A percentile compares a stretch with the other conserved stretches of the same genome.
These are phyloP conservation scores for Cutaneotrichosporon dermatis DNA, from an alignment of 1,284 basidiomycete genomes.

Conservation along the genomic window DNA sequence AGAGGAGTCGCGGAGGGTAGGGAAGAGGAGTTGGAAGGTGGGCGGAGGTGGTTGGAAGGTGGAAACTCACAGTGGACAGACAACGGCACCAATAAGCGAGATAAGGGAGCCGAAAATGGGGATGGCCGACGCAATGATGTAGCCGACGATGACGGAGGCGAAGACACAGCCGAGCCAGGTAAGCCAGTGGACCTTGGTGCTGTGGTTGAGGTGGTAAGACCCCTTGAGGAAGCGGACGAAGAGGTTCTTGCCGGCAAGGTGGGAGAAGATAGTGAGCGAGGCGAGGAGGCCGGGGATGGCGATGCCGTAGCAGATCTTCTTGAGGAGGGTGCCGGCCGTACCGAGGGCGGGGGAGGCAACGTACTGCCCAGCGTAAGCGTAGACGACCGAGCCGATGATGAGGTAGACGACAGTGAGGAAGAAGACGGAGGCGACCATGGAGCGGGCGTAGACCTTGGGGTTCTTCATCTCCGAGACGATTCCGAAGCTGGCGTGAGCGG, in stretches of 20 bases:
- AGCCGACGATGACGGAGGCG: constrained; percentile 15
- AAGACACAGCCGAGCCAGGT: constrained; percentile 55
- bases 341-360: constrained; percentile 42
- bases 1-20: no score
- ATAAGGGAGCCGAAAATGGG: constrained; percentile 32
- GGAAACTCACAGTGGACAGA: constrained; percentile 16
- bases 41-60: neutral
- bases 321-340: constrained; percentile 43
- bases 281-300: constrained; percentile 42
- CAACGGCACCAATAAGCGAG: constrained; percentile 31
- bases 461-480: constrained; percentile 45
- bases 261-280: constrained; percentile 34
- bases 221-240: constrained; percentile 61
- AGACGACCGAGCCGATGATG: constrained; percentile 20
- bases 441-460: constrained; percentile 31
- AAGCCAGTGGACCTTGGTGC: constrained; percentile 58
- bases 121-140: constrained; percentile 23
- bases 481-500: constrained; percentile 22
- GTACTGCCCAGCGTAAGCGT: constrained; percentile 19
- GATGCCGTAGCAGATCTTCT: constrained; percentile 43
- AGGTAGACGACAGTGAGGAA: constrained; percentile 37
- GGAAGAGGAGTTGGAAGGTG: no score
- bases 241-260: constrained; percentile 56
- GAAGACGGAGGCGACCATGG: constrained; percentile 29
- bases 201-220: constrained; percentile 58